phyloP scores from a whole-genome alignment of 2,329 filamentous ascomycete genomes.

The Plenodomus tracheiphilus region DNA sequence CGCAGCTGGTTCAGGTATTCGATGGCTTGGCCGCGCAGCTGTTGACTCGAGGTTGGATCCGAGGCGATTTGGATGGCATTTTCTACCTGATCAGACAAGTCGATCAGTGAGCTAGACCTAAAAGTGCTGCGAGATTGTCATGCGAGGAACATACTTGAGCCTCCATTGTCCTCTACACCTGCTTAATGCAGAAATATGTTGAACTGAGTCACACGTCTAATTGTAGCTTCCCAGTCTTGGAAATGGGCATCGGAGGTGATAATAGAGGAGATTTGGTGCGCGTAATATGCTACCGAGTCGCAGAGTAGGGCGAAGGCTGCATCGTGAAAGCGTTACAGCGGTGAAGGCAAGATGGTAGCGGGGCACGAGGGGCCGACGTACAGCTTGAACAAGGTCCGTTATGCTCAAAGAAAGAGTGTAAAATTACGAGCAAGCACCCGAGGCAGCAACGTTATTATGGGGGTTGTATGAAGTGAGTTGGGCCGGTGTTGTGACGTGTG shows the following conservation, averaged over 20 bases:
- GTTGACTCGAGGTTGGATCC: constrained; percentile 73
- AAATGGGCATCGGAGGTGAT: background rate
- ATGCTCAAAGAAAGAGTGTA: constrained; percentile 5
- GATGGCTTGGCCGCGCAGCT: constrained; percentile 80
- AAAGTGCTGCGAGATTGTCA: background rate
- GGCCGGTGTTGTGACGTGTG: background rate
- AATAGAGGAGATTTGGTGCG: background rate
- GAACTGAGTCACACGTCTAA: constrained; percentile 20
- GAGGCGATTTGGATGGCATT: constrained; percentile 95
- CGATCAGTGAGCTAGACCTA: background rate
- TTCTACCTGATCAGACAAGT: constrained; percentile 66
- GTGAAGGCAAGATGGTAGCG: constrained; percentile 33
- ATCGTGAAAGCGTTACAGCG: constrained; percentile 41
- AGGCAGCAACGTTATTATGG: background rate
- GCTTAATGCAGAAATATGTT: constrained; percentile 22
- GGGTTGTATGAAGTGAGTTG: constrained; percentile 4
- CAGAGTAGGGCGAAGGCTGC: constrained; percentile 36
- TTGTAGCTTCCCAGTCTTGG: constrained; percentile 16
- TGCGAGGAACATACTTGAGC: constrained; percentile 33
- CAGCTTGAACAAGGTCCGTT: constrained; percentile 19
- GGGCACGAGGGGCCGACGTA: constrained; percentile 33
- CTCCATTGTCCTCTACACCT: constrained; percentile 44
- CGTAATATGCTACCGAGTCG: constrained; percentile 40
- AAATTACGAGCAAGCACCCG: background rate
- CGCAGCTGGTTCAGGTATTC: constrained; percentile 78